Evolutionary conservation across 164 flowering plant species (phyloP), one percentile per base, ranked within the genome.

Genomic region (Litsea cubeba): DNA sequence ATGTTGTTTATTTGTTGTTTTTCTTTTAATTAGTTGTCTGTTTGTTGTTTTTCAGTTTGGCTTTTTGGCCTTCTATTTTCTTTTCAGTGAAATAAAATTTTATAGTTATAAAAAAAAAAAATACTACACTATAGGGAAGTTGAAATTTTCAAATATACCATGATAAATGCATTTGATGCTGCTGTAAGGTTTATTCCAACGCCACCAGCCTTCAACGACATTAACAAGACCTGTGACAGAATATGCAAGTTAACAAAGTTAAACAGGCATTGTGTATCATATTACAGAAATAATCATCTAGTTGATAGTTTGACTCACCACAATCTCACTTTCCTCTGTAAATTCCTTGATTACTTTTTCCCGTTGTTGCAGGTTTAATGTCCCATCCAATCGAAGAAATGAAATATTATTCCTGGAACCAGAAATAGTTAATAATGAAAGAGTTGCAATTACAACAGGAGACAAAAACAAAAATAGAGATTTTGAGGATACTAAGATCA

Each of bases 161-260:
- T 68, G 68, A 96, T 88, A 81, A 92, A 96, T 68, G 98, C 99
- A 85, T 86, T 91, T 71, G 94, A 91, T 60, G 99, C 99, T 46
- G 95, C 97, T 2, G 95, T 94, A 69, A 96, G 87, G 81, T 96
- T 96, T 81, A 96, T 87, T 70, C 99, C 99, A 73, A 96, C 99
- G 70, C 99, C 99, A 72, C 99, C 99, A 78, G 99, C 99, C 85
- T 94, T 96, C 78, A 94, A 65, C 20, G 97, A 94, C 98, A 96
- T 92, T 73, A 96, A 79, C 76, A 96, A 76, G 32, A 96, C 97
- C 98, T 95, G 76, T 5, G 10, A 49, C 71, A 72, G 76, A 75
- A 74, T 11, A 71, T 73, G n/a, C 64, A 69, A 65, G 32, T 46
- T 74, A 60, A 46, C 60, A 68, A 62, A 25, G 58, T 4, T 25